Evolutionary conservation across 148 eudicot species (phyloP).

Genomic region (Fagopyrum homotropicum): DNA sequence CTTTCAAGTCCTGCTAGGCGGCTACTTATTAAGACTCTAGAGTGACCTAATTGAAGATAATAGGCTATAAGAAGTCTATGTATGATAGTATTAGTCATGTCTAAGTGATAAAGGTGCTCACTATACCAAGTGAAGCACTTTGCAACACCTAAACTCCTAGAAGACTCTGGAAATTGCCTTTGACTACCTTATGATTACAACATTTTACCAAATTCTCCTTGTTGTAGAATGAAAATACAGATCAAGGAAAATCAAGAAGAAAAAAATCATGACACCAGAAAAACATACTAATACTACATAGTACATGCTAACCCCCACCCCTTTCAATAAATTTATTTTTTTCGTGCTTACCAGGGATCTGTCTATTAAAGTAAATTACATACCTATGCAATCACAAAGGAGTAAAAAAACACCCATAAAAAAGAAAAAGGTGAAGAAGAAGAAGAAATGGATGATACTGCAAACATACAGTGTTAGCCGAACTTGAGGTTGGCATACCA

Average conservation of each 20-base stretch:
- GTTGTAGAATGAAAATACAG: background rate
- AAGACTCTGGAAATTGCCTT: background rate
- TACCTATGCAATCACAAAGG: background rate
- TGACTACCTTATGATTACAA: background rate
- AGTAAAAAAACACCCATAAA: background rate
- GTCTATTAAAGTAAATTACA: background rate
- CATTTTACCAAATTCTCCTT: background rate
- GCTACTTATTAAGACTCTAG: background rate
- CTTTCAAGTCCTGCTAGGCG: background rate
- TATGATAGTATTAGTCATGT: background rate
- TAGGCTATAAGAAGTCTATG: background rate
- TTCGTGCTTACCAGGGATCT: background rate
- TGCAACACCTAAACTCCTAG: slow-evolving; percentile 1
- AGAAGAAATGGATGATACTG: background rate
- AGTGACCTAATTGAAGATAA: background rate
- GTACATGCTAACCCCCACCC: background rate
- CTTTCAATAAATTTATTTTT: background rate
- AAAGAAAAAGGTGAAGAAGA: background rate
- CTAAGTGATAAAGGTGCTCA: background rate
- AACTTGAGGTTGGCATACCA: slow-evolving; percentile 47
- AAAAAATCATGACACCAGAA: background rate
- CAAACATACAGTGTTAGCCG: no score
- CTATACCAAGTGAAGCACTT: background rate
- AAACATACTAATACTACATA: background rate
- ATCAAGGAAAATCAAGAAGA: background rate